A percentile compares a stretch with the other conserved stretches of the same genome.
These are phyloP conservation scores for Dichotomocladium elegans DNA, from an alignment of 371 early-diverging fungal genomes.

Conservation along the genomic window DNA sequence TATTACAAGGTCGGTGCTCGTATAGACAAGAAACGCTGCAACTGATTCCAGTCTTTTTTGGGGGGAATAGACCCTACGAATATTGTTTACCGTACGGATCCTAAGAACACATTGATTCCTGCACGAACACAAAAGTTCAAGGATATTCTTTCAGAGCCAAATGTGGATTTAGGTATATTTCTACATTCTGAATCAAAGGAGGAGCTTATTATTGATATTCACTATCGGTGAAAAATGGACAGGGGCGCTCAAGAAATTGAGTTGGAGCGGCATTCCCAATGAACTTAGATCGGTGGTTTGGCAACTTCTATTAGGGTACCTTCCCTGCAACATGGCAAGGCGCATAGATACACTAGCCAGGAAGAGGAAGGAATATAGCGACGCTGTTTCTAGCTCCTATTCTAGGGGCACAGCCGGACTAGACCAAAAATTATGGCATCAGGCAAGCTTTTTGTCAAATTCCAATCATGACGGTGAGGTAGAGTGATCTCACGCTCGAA, in stretches of 20 bases:
- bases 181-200: neutral
- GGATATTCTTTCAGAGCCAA: slow-evolving; percentile 61
- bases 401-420: slow-evolving; percentile 71
- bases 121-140: slow-evolving; percentile 58
- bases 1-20: no score
- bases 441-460: no score
- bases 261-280: slow-evolving; percentile 91
- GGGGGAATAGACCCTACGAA: slow-evolving; percentile 21
- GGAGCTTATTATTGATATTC: neutral
- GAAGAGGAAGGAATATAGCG: slow-evolving; percentile 89
- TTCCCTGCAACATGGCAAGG: slow-evolving; percentile 84
- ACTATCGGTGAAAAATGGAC: no score
- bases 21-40: no score
- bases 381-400: slow-evolving; percentile 77
- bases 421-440: slow-evolving; percentile 88
- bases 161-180: slow-evolving; percentile 75
- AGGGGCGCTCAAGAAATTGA: slow-evolving; percentile 68
- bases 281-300: slow-evolving; percentile 84
- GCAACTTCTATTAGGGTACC: slow-evolving; percentile 88
- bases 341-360: slow-evolving; percentile 75
- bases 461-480: no score
- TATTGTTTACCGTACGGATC: slow-evolving; percentile 8
- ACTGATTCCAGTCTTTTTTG: no score
- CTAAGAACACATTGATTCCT: slow-evolving; percentile 20
- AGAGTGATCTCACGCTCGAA: no score